Evolutionary conservation across 768 basidiomycete genomes (phyloP), one percentile per base, ranked within the genome.

Genomic region (Auricularia heimuer): DNA sequence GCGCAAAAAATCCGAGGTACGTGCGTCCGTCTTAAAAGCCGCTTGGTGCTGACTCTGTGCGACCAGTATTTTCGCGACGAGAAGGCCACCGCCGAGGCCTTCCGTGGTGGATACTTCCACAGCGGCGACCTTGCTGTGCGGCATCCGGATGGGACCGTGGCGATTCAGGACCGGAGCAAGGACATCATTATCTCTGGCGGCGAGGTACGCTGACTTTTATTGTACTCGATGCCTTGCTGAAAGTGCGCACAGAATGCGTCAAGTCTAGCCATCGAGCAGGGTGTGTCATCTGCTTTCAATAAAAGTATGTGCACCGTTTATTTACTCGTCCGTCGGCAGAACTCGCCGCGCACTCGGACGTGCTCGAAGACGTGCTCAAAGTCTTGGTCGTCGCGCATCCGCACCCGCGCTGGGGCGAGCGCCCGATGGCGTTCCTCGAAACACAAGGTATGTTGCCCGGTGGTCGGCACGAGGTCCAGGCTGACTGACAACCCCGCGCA

Each of bases 171-270:
- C 72, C 78, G 93, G 69, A 86, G 74, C 69, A 87, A 94, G 73
- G 93, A 94, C 70, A 84, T 94, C 68, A 93, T 94, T 68, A 94
- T 94, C 61, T 92, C 89, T 44, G 92, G 92, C 1, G 92, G 92
- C 65, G 92, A 94, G 83, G 90, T 84, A 66, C 61, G 78, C 33
- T 24, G 24, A 24, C 24, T 24, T 24, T 24, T 24, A 24, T 24
- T 24, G 24, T 24, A 24, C 24, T 24, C 24, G 24, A 24, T 24
- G 24, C 24, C 24, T 24, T 24, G 24, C 24, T 24, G n/a, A 24
- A 24, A 24, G 24, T 24, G 24, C 24, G 24, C 51, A 3, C 67
- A 92, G 88, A 94, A 94, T 67, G 90, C 90, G 3, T 92, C 91
- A 0, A 90, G 88, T 64, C 76, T 94, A 14, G 88, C 90, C 3